These are phyloP conservation scores for Colletotrichum melonis DNA, from an alignment of 2,329 filamentous ascomycete species.

Conservation along the genomic window DNA sequence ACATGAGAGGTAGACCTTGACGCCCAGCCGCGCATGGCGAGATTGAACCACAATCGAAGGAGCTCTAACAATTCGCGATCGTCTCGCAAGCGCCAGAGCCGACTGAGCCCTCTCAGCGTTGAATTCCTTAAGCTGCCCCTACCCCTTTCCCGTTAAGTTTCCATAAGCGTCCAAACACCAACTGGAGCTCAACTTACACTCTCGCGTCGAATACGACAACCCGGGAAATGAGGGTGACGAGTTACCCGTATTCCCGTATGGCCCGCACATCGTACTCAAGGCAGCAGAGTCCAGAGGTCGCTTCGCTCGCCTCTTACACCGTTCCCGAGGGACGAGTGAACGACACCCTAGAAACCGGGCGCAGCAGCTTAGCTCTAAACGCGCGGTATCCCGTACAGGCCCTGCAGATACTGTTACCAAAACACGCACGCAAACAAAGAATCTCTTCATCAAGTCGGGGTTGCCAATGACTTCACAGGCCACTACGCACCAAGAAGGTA, in stretches of 20 bases:
- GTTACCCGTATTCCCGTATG: neutral
- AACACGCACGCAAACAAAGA: neutral
- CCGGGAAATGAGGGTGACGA: conserved; percentile 20
- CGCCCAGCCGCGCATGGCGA: conserved; percentile 5
- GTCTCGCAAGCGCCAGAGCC: neutral
- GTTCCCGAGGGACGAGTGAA: neutral
- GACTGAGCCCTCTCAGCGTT: neutral
- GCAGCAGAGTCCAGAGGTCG: neutral
- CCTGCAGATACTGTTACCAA: neutral
- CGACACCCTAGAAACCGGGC: neutral
- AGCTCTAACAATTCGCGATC: neutral
- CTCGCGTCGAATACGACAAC: neutral
- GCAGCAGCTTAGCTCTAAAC: neutral
- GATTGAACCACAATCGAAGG: neutral
- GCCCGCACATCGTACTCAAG: conserved; percentile 1
- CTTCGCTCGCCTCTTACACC: neutral
- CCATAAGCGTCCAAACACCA: neutral
- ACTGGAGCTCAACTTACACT: neutral
- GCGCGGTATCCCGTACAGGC: neutral
- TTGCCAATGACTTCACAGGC: neutral
- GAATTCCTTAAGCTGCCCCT: neutral
- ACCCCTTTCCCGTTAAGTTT: neutral
- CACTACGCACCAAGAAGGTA: neutral
- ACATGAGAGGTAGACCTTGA: neutral
- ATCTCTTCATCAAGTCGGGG: neutral